Evolutionary conservation across 805 yeast species (phyloP), one percentile per base, ranked within the genome.

Genomic region (Candida ulmi): DNA sequence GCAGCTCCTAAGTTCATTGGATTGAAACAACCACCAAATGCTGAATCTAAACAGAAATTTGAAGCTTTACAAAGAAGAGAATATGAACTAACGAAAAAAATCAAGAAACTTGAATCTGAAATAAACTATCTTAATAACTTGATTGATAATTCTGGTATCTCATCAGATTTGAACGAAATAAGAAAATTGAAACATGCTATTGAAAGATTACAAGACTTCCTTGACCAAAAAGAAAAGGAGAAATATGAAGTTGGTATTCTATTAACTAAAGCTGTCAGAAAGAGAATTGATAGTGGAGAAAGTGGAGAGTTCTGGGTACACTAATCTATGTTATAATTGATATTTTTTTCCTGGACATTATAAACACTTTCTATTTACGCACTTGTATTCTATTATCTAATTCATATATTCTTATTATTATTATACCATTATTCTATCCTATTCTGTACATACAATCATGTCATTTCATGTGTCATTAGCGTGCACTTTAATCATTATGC

Each of bases 191-290:
- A 56, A 35, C 47, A 45, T 15, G 73, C 71, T 9, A 56, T 67
- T 21, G 53, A 43, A 15, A 62, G 59, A 45, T 42, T 68, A 30
- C 66, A 68, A 42, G 65, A 61, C 27, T 68, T 61, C 35, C 47
- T 66, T 15, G 72, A 68, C 36, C 58, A 55, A 35, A 67, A 68
- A 46, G 61, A 58, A 34, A 68, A 67, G 49, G 68, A 67, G 47
- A 63, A 62, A 45, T 67, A 68, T 46, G 73, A 68, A 30, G 50
- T 65, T 4, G 73, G 71, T 13, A 64, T 67, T 6, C 48, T 55
- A 32, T 43, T 68, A 28, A 64, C 71, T 18, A 58, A 71, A 33
- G 63, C 65, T 18, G 50, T 68, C 32, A 60, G 72, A 48, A 62
- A 57, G 35, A 57, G 66, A 40, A 65, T 67, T 24, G 66, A 66